Evolutionary conservation across 2,329 filamentous ascomycete genomes (phyloP), one percentile per base, ranked within the genome.

Genomic region (Fusarium gaditjirri): DNA sequence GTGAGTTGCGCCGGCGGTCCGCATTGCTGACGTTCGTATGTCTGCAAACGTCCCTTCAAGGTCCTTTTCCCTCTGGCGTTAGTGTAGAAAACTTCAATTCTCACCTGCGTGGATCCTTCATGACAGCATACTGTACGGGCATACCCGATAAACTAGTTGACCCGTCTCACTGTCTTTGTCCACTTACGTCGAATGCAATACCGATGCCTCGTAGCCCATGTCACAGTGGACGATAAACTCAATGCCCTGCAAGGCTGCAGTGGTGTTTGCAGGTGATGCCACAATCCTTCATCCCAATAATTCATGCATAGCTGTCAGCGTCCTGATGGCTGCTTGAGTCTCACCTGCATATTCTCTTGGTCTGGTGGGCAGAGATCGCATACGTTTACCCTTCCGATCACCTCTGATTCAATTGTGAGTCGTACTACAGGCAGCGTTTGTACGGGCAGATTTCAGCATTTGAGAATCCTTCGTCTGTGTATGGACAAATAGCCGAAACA

Each of bases 401-500:
- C 25, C 31, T 56, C 31, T 56, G 42, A 44, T 57, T 39, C 17
- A 43, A 29, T 61, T 61, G 33, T 54, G 53, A 29, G 68, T 72
- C 42, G 35, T 38, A 69, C 54, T 46, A 21, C 52, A 61, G 52
- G 68, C 57, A 49, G 59, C 49, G 35, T 62, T 50, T 68, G 52
- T 60, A 44, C 53, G 31, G 52, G 47, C 47, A 72, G 50, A 44
- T 53, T 56, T 52, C 58, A 53, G 36, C 43, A 53, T 35, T 59
- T 72, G 56, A 69, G 62, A 61, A 56, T 59, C 42, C 33, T 65
- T 62, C 68, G 49, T 49, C 73, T 73, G 53, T 60, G 70, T 72
- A 58, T 53, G 70, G 74, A 46, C 66, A 72, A 71, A 71, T 61
- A 67, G 68, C 74, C 74, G 74, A 76, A 62, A 64, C 63, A 66